Evolutionary conservation across 345 rosid species (phyloP), one percentile per base, ranked within the genome.

Genomic region (Nephelium lappaceum): DNA sequence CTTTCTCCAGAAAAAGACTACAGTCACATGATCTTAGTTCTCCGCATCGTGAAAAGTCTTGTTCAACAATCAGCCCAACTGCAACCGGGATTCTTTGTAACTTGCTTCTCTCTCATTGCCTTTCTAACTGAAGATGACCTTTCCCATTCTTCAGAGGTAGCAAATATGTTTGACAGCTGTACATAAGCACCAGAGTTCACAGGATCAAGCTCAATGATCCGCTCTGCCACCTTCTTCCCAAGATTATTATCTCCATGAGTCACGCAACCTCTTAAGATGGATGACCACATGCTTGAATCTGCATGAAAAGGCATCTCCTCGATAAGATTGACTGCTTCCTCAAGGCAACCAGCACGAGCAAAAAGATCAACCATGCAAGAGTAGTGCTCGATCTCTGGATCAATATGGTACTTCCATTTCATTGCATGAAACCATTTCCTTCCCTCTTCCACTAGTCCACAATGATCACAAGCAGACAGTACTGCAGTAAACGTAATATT

Each of bases 331-430:
- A 93, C 18, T 27, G 98, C 95, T 79, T 95, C 94, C 77, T 83
- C 79, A 63, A 95, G 71, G 82, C 78, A 86, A 78, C 98, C 98
- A 76, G 87, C 95, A 63, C 97, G 94, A 61, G 95, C 86, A 75
- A 86, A 89, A 67, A 95, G 98, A 84, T 95, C 97, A 55, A 89
- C 83, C 89, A 92, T 84, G 88, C 98, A 93, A 72, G 95, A 91
- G 75, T 84, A 91, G 69, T 93, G 98, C 69, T 95, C 93, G 21
- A 87, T 86, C 73, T 89, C 91, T 38, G 91, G 98, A 75, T 83
- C 84, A n/a, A 89, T 83, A 79, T 85, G 82, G 57, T 86, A 80
- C 25, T 88, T 86, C 78, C 81, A 43, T 85, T 86, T 86, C 98
- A 95, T 93, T 6, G 78, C 66, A 41, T 86, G 61, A 61, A 92